Evolutionary conservation across 2,329 filamentous ascomycete genomes (phyloP).

Genomic region (Coniosporium tulheliwenetii): DNA sequence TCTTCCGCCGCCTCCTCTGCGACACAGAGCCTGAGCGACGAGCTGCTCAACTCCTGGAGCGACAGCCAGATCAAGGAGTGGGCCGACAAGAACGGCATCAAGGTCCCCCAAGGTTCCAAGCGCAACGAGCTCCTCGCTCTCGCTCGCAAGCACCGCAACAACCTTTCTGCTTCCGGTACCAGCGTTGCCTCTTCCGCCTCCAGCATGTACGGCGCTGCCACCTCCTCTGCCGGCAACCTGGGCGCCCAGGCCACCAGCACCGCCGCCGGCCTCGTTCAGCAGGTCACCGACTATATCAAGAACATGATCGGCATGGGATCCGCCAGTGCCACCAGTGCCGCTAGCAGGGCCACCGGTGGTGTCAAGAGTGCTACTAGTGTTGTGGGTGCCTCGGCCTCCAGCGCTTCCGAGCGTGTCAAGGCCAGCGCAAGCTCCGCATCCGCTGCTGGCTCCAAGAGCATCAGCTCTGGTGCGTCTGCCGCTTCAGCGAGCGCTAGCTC

Average conservation of each 20-base stretch:
- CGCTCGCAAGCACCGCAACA: constrained; percentile 71
- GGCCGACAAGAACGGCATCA: constrained; percentile 77
- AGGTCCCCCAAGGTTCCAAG: constrained; percentile 83
- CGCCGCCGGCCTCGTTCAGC: constrained; percentile 19
- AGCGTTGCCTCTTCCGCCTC: constrained; percentile 31
- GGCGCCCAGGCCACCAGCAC: constrained; percentile 62
- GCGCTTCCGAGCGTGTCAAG: constrained; percentile 11
- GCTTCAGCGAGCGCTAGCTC: constrained; percentile 2
- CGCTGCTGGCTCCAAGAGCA: constrained; percentile 2
- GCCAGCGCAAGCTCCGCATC: neutral
- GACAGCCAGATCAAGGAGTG: constrained; percentile 85
- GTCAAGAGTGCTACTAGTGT: constrained; percentile 8
- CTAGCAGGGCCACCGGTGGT: constrained; percentile 4
- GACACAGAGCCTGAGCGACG: constrained; percentile 62
- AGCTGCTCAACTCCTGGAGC: constrained; percentile 78
- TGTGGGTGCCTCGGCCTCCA: constrained; percentile 16
- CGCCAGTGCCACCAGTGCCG: constrained; percentile 7
- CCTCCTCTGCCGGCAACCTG: constrained; percentile 50
- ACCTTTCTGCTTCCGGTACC: constrained; percentile 45
- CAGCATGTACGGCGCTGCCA: constrained; percentile 5
- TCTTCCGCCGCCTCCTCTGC: constrained; percentile 45
- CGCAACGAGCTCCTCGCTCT: constrained; percentile 79
- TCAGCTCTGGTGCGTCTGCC: constrained; percentile 1
- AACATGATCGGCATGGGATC: constrained; percentile 29
- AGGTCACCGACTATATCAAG: constrained; percentile 24